Percentiles rank a stretch among this genome's conserved stretches.
These are phyloP conservation scores for Fomitopsis betulina DNA, from an alignment of 1,284 basidiomycete species.

Conservation along the genomic window DNA sequence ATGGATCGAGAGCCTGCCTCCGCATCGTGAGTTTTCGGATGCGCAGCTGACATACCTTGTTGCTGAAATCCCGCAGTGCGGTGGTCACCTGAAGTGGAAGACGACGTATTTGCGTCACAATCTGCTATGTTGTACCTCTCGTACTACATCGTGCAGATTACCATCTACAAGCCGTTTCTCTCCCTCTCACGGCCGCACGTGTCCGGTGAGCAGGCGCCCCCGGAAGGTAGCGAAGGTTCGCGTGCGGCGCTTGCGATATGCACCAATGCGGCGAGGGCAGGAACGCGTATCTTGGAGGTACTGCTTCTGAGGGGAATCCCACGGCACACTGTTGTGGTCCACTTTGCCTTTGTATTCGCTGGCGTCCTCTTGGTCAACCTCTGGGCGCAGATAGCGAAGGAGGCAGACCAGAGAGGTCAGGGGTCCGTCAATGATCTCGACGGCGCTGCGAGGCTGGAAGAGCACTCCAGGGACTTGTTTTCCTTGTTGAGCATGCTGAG, in stretches of 20 bases:
- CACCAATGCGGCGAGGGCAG: slow-evolving; percentile 59
- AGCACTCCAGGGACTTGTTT: slow-evolving; percentile 20
- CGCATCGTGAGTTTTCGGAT: slow-evolving; percentile 48
- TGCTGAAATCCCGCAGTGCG: slow-evolving; percentile 38
- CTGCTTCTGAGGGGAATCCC: slow-evolving; percentile 39
- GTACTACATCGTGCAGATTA: slow-evolving; percentile 69
- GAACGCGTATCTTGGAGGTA: slow-evolving; percentile 55
- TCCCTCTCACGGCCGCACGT: slow-evolving; percentile 26
- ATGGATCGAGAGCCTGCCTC: slow-evolving; percentile 70
- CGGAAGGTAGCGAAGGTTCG: slow-evolving; percentile 27
- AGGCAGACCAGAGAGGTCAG: slow-evolving; percentile 11
- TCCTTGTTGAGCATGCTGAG: slow-evolving; percentile 22
- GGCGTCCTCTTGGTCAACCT: slow-evolving; percentile 26
- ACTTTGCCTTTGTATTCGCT: slow-evolving; percentile 23
- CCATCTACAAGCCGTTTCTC: slow-evolving; percentile 77
- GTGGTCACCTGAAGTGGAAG: slow-evolving; percentile 61
- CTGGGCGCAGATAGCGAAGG: slow-evolving; percentile 26
- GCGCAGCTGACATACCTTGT: neutral
- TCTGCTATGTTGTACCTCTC: slow-evolving; percentile 63
- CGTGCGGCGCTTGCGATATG: slow-evolving; percentile 60
- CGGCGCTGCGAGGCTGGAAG: slow-evolving; percentile 17
- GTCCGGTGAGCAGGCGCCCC: slow-evolving; percentile 11
- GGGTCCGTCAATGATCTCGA: slow-evolving; percentile 4
- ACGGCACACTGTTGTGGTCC: slow-evolving; percentile 13
- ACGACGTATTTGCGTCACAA: slow-evolving; percentile 55